phyloP scores from a whole-genome alignment of 2,329 filamentous ascomycete genomes.

The Microdochium trichocladiopsis region DNA sequence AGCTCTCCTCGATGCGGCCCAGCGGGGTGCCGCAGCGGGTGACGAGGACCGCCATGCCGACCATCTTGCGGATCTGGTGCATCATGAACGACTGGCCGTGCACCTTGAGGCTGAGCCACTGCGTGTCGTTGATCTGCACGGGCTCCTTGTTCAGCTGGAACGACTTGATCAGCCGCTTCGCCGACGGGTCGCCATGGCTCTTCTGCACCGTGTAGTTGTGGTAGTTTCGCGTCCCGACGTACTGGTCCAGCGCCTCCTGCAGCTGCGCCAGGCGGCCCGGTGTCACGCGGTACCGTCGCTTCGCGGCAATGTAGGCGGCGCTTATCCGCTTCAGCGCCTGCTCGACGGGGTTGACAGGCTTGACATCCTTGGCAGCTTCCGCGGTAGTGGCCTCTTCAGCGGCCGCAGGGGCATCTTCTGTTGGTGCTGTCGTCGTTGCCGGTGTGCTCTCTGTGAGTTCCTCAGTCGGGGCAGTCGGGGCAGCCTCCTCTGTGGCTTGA shows the following conservation, averaged over 20 bases:
- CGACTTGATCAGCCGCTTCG: slow-evolving; percentile 86
- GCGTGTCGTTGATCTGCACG: slow-evolving; percentile 81
- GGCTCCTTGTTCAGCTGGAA: slow-evolving; percentile 73
- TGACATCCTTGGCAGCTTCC: slow-evolving; percentile 24
- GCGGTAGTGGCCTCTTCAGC: slow-evolving; percentile 1
- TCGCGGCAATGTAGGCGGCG: slow-evolving; percentile 72
- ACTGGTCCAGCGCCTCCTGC: slow-evolving; percentile 66
- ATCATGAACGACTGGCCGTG: slow-evolving; percentile 99
- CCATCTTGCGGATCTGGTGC: slow-evolving; percentile 99
- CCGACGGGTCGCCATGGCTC: slow-evolving; percentile 68
- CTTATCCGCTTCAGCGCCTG: slow-evolving; percentile 69
- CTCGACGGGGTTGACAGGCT: slow-evolving; percentile 47
- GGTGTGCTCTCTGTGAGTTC: slow-evolving; percentile 7
- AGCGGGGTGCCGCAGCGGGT: slow-evolving; percentile 77
- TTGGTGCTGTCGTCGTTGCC: background rate
- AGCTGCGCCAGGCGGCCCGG: slow-evolving; percentile 64
- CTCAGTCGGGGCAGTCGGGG: slow-evolving; percentile 7
- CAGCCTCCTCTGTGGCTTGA: slow-evolving; percentile 7
- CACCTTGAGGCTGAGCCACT: slow-evolving; percentile 94
- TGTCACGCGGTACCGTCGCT: slow-evolving; percentile 77
- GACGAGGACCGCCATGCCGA: slow-evolving; percentile 80
- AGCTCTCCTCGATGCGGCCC: slow-evolving; percentile 66
- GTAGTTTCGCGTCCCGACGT: slow-evolving; percentile 82
- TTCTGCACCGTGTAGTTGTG: slow-evolving; percentile 98
- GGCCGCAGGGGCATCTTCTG: slow-evolving; percentile 3